Conservation (phyloP, 148 eudicot genomes). For the Arbutus unedo region DNA sequence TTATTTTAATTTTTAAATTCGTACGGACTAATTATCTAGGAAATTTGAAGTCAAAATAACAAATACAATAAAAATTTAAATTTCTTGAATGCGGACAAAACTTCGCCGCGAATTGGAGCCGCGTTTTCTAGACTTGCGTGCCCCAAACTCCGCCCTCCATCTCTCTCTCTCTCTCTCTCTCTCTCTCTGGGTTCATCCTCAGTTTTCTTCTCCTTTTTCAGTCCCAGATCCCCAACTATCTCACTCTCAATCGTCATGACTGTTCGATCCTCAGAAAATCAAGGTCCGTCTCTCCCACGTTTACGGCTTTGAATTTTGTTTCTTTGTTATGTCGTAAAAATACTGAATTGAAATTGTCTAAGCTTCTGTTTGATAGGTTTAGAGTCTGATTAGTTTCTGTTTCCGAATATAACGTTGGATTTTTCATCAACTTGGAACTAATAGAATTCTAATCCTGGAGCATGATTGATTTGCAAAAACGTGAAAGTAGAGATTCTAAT, state of each 20-base stretch:
- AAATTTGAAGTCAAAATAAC: too few species aligned
- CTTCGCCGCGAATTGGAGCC: too few species aligned
- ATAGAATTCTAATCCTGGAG: background rate
- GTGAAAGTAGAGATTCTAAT: background rate
- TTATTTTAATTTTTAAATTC: too few species aligned
- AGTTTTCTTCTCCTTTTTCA: background rate
- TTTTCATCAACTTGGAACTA: background rate
- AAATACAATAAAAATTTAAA: too few species aligned
- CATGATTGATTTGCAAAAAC: background rate
- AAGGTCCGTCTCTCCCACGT: constrained; percentile 17
- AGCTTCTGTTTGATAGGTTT: background rate
- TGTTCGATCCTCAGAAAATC: constrained; percentile 20
- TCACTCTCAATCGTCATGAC: constrained; percentile 21
- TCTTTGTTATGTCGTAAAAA: background rate
- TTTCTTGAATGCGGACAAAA: too few species aligned
- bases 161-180: background rate
- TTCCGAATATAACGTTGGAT: background rate
- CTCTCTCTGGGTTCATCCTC: background rate
- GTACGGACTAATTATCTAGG: too few species aligned
- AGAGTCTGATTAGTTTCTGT: background rate
- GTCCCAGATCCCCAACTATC: background rate
- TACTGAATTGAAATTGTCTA: background rate
- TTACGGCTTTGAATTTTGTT: too few species aligned
- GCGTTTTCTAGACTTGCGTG: background rate
- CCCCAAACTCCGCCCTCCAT: background rate